phyloP scores from a whole-genome alignment of 106 monocot species.

The Dendrobium nobile region DNA sequence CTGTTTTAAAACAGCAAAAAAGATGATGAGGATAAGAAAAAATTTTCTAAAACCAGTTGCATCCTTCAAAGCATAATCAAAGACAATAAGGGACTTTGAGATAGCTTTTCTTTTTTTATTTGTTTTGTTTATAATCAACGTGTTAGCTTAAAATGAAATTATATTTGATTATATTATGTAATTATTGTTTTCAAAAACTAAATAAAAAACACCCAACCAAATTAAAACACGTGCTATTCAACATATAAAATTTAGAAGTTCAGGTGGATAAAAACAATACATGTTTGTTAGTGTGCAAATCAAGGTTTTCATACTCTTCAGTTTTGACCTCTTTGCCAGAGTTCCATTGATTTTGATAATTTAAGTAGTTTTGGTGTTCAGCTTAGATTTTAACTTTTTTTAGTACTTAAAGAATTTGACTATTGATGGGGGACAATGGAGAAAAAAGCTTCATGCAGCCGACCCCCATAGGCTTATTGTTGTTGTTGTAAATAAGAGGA shows the following conservation, averaged over 20 bases:
- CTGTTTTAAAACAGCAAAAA: conserved; percentile 33
- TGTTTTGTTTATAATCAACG: neutral
- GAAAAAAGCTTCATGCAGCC: too few species aligned
- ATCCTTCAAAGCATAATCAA: neutral
- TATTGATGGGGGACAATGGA: too few species aligned
- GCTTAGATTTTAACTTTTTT: too few species aligned
- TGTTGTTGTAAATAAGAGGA: too few species aligned
- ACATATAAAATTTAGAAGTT: neutral
- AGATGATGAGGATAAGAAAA: neutral
- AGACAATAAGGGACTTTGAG: neutral
- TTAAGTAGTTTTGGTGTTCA: too few species aligned
- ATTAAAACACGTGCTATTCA: neutral
- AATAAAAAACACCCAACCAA: neutral
- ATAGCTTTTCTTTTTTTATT: neutral
- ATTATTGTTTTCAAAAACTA: neutral
- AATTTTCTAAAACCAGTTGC: neutral
- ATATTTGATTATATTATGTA: neutral
- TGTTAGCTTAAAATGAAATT: neutral
- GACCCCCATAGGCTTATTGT: too few species aligned
- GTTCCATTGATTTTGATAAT: too few species aligned
- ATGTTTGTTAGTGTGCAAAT: neutral
- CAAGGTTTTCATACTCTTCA: too few species aligned
- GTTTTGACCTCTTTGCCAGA: too few species aligned
- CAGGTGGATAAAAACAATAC: neutral
- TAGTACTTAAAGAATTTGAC: too few species aligned